Conservation (phyloP, 352 stramenopile genomes). For the Pythium periplocum region DNA sequence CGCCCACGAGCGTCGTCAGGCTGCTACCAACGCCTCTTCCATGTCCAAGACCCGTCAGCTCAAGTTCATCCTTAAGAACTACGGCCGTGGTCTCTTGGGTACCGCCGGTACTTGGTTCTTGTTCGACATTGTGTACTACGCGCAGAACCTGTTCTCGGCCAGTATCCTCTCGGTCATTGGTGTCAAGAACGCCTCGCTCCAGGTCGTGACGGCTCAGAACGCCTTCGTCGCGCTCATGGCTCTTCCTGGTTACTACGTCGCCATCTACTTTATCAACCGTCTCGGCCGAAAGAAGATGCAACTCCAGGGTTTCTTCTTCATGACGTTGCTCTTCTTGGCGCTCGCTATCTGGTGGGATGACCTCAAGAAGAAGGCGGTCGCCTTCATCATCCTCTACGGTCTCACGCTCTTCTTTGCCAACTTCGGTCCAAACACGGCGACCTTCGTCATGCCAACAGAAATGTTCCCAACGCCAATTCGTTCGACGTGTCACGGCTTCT, state of each 20-base stretch:
- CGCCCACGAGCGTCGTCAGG: constrained; percentile 7
- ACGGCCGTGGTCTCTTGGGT: constrained; percentile 21
- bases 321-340: constrained; percentile 33
- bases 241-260: constrained; percentile 61
- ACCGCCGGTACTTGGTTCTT: constrained; percentile 47
- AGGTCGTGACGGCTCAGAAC: constrained; percentile 33
- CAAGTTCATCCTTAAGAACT: constrained; percentile 34
- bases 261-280: constrained; percentile 47
- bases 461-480: constrained; percentile 81
- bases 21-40: background rate
- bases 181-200: constrained; percentile 26
- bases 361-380: constrained; percentile 10
- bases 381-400: constrained; percentile 50
- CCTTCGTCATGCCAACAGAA: constrained; percentile 76
- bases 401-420: constrained; percentile 18
- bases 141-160: constrained; percentile 49
- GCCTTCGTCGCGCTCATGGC: constrained; percentile 5
- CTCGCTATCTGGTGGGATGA: constrained; percentile 28
- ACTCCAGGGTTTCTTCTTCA: constrained; percentile 39
- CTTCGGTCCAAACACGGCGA: constrained; percentile 59
- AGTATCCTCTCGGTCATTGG: constrained; percentile 34
- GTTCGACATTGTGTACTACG: constrained; percentile 66
- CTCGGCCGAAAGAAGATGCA: constrained; percentile 52
- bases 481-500: constrained; percentile 68
- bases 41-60: constrained; percentile 10